Evolutionary conservation across 495 filamentous ascomycete species (phyloP).

Genomic region (Aspergillus campestris): DNA sequence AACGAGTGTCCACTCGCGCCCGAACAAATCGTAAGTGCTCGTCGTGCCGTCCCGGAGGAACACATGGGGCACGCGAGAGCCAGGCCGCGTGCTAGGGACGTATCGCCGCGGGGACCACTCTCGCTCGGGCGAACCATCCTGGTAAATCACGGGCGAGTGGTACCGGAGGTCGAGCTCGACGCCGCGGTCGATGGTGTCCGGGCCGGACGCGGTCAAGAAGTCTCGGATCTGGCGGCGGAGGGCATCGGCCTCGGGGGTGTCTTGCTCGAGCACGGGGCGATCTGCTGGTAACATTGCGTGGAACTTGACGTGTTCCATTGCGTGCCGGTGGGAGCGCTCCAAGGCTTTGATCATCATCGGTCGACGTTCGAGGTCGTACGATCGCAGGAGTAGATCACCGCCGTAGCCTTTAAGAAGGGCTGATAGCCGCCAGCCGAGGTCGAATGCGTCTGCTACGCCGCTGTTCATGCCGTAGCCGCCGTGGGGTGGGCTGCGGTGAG

Average conservation of each 20-base stretch:
- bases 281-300: background rate
- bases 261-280: background rate
- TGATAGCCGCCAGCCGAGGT: slow-evolving; percentile 23
- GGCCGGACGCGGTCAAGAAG: slow-evolving; percentile 5
- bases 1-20: slow-evolving; percentile 18
- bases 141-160: slow-evolving; percentile 11
- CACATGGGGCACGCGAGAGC: slow-evolving; percentile 23
- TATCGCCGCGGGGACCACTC: slow-evolving; percentile 13
- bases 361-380: slow-evolving; percentile 18
- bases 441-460: slow-evolving; percentile 22
- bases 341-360: slow-evolving; percentile 10
- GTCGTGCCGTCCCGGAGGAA: slow-evolving; percentile 18
- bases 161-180: slow-evolving; percentile 21
- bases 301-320: slow-evolving; percentile 44
- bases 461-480: slow-evolving; percentile 30
- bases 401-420: slow-evolving; percentile 19
- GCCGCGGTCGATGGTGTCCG: slow-evolving; percentile 17
- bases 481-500: slow-evolving; percentile 43
- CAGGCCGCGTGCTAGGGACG: slow-evolving; percentile 19
- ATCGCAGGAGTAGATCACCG: slow-evolving; percentile 6
- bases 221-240: slow-evolving; percentile 46
- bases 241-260: background rate
- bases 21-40: slow-evolving; percentile 22
- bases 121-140: slow-evolving; percentile 7
- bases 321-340: slow-evolving; percentile 19